phyloP scores from a whole-genome alignment of 257 asterid species.

The Galeopsis tetrahit region DNA sequence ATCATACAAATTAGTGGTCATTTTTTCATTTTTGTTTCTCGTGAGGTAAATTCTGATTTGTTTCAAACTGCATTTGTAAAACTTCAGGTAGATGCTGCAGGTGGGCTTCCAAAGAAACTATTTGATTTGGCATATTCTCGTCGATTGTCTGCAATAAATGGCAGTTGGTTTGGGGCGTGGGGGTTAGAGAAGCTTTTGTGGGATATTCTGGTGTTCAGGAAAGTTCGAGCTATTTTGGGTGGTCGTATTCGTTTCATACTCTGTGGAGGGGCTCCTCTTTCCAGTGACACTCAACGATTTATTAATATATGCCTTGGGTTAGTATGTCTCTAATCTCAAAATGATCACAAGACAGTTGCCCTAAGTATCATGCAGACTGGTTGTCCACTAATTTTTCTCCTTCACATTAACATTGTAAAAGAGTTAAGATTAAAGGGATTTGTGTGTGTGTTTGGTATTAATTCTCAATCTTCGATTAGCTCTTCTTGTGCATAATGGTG shows the following conservation, averaged over 20 bases:
- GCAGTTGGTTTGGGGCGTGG: constrained; percentile 99
- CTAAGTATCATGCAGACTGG: background rate
- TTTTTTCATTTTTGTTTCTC: constrained; percentile 14
- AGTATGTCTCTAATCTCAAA: constrained; percentile 44
- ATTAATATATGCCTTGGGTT: constrained; percentile 97
- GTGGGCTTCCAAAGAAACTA: constrained; percentile 83
- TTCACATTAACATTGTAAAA: background rate
- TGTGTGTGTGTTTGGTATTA: background rate
- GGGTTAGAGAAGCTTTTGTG: constrained; percentile 87
- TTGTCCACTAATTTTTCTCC: background rate
- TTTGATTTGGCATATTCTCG: constrained; percentile 92
- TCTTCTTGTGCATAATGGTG: constrained; percentile 21
- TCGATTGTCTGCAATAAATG: constrained; percentile 77
- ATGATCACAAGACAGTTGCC: constrained; percentile 7
- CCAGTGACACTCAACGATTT: constrained; percentile 94
- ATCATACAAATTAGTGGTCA: constrained; percentile 4
- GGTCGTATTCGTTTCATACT: constrained; percentile 90
- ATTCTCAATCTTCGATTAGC: background rate
- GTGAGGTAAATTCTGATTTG: constrained; percentile 27
- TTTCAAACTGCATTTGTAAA: constrained; percentile 28
- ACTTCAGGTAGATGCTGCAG: constrained; percentile 80
- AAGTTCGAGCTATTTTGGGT: constrained; percentile 93
- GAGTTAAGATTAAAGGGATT: background rate
- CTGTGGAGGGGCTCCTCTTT: constrained; percentile 99
- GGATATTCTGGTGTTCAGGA: constrained; percentile 84